Evolutionary conservation across 2,329 filamentous ascomycete species (phyloP), one percentile per base, ranked within the genome.

Genomic region (Thielaviopsis cerberus): DNA sequence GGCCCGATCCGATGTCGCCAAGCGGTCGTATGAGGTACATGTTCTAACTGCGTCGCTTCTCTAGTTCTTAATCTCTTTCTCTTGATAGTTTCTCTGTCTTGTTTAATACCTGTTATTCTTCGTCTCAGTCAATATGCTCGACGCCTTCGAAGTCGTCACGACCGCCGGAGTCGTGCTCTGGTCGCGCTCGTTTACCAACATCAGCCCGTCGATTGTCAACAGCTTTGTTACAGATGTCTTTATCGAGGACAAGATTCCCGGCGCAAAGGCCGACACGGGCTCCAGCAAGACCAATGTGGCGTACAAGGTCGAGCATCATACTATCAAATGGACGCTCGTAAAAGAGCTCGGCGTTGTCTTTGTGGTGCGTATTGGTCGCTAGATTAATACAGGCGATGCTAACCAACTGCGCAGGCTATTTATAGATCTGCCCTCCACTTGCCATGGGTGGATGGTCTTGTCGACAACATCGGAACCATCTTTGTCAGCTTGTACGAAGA

Each of bases 281-380:
- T 80, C 82, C 6, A 77, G 81, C 15, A 73, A 79, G 17, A 74
- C 72, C 55, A 88, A 88, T 64, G 80, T 86, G 17, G 77, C 83
- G 0, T 98, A 92, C 73, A 88, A 81, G 70, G 86, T 87, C 66
- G 92, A 97, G 65, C 89, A 94, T 64, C 94, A 97, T 68, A 97
- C 89, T 0, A 70, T 98, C 64, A 94, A 92, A 73, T 98, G 91
- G 87, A 89, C 88, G 4, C 81, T 86, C 37, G 85, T 85, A 57
- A 97, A 96, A 72, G 92, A 98, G 67, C 74, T 97, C 57, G 89
- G 90, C 48, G 73, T 98, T 63, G 94, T 98, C 63, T 98, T 98
- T 71, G 91, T 97, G 66, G 89, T 94, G 62, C 62, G 70, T 64
- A 20, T 50, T 20, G 5, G 4, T 22, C 4, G 17, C 22, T 26